These are phyloP conservation scores for Serendipita indica DNA, from an alignment of 768 basidiomycete genomes.

Conservation along the genomic window DNA sequence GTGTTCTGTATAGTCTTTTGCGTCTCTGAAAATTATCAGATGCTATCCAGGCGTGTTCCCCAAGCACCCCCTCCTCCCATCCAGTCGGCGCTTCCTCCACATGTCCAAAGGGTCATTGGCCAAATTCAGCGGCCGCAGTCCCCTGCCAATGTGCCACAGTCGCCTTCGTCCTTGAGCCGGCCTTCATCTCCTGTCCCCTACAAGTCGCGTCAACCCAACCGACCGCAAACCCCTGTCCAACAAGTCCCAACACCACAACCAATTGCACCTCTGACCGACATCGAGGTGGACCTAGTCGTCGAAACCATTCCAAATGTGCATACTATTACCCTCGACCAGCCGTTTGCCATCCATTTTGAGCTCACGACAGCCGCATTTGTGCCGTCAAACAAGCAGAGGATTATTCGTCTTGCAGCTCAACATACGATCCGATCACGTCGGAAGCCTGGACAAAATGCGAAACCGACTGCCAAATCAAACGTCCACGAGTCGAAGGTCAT, in stretches of 20 bases:
- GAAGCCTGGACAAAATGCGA: conserved; percentile 12
- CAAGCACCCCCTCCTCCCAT: conserved; percentile 27
- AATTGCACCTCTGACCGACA: conserved; percentile 22
- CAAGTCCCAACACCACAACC: conserved; percentile 15
- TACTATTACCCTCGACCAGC: conserved; percentile 34
- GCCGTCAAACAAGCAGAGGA: conserved; percentile 24
- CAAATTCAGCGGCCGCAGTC: conserved; percentile 13
- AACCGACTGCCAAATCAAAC: background rate
- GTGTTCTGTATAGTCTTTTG: conserved; percentile 15
- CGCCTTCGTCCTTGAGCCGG: conserved; percentile 20
- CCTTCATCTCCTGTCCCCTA: conserved; percentile 24
- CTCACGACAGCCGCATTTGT: conserved; percentile 36
- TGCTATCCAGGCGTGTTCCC: conserved; percentile 70
- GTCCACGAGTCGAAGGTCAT: conserved; percentile 12
- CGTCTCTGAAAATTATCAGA: conserved; percentile 22
- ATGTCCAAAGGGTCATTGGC: conserved; percentile 41
- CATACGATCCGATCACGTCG: conserved; percentile 37
- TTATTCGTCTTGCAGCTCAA: conserved; percentile 45
- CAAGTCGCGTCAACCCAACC: conserved; percentile 12
- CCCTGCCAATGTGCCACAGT: conserved; percentile 16
- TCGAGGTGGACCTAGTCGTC: conserved; percentile 46
- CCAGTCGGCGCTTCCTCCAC: conserved; percentile 55
- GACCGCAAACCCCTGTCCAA: conserved; percentile 16
- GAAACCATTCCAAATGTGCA: conserved; percentile 32
- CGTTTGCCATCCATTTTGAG: conserved; percentile 43